Conservation (phyloP, 371 early-diverging fungal genomes). For the Rhizopus microsporus region DNA sequence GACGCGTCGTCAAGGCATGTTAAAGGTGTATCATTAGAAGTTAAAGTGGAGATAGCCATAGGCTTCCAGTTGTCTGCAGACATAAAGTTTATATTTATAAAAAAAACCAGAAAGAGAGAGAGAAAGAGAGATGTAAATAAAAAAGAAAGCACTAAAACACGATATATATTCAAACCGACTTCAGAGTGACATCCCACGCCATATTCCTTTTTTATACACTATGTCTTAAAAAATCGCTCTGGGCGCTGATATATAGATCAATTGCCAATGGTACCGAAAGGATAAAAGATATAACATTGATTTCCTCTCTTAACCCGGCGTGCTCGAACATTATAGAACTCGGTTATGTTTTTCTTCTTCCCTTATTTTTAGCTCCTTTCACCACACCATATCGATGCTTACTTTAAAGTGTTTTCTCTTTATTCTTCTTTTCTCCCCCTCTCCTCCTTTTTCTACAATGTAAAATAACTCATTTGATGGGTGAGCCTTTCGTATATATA, state of each 20-base stretch:
- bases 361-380: too few relatives aligned
- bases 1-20: not conserved
- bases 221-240: too few relatives aligned
- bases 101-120: not conserved
- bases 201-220: slow-evolving; percentile 2
- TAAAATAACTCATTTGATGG: too few relatives aligned
- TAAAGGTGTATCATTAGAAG: slow-evolving; percentile 13
- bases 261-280: slow-evolving; percentile 22
- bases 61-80: slow-evolving; percentile 25
- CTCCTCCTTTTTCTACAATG: too few relatives aligned
- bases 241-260: slow-evolving; percentile 1
- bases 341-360: too few relatives aligned
- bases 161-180: slow-evolving; percentile 1
- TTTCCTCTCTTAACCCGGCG: too few relatives aligned
- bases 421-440: too few relatives aligned
- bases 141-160: not conserved
- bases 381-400: too few relatives aligned
- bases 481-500: too few relatives aligned
- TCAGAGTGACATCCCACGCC: not conserved
- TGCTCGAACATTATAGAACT: too few relatives aligned
- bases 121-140: slow-evolving; percentile 12
- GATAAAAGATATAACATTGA: too few relatives aligned
- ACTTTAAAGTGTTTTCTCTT: too few relatives aligned
- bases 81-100: not conserved
- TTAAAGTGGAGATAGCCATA: slow-evolving; percentile 48